Conservation (phyloP, 2,329 filamentous ascomycete species). For the Metarhizium guizhouense region DNA sequence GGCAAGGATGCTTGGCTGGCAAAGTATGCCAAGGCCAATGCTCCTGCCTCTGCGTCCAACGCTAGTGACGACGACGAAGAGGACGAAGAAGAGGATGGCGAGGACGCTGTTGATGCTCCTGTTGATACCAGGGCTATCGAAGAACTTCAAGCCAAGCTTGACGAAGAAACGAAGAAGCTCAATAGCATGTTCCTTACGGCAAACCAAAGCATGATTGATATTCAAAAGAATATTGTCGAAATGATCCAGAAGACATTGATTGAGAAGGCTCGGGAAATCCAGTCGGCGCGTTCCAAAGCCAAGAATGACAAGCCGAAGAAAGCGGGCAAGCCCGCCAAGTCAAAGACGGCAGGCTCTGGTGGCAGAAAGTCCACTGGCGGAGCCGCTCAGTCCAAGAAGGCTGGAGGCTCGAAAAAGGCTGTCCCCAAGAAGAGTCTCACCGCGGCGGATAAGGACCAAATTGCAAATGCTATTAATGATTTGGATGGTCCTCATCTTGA, state of each 20-base stretch:
- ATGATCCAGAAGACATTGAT: slow-evolving; percentile 65
- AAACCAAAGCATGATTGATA: slow-evolving; percentile 42
- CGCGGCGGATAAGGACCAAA: slow-evolving; percentile 80
- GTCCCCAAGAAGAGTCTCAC: slow-evolving; percentile 47
- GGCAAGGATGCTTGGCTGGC: slow-evolving; percentile 77
- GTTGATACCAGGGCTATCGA: slow-evolving; percentile 36
- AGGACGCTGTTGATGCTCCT: slow-evolving; percentile 29
- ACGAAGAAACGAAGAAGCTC: slow-evolving; percentile 51
- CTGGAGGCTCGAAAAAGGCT: slow-evolving; percentile 34
- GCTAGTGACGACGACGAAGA: slow-evolving; percentile 66
- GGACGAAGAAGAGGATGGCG: slow-evolving; percentile 54
- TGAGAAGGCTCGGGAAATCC: slow-evolving; percentile 59
- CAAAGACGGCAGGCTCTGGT: slow-evolving; percentile 27
- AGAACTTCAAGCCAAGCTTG: slow-evolving; percentile 40
- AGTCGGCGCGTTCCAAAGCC: slow-evolving; percentile 34
- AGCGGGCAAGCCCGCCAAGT: slow-evolving; percentile 48
- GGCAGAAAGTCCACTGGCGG: slow-evolving; percentile 34
- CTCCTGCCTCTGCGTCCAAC: slow-evolving; percentile 50
- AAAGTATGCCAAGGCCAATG: slow-evolving; percentile 52
- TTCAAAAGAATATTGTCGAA: slow-evolving; percentile 53
- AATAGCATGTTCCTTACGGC: slow-evolving; percentile 42
- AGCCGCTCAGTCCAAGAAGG: slow-evolving; percentile 22
- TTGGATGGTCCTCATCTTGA: slow-evolving; percentile 71
- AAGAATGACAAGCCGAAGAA: slow-evolving; percentile 53
- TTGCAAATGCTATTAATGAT: slow-evolving; percentile 75